phyloP scores from a whole-genome alignment of 108 stramenopile genomes.

The Nitzschia palea region DNA sequence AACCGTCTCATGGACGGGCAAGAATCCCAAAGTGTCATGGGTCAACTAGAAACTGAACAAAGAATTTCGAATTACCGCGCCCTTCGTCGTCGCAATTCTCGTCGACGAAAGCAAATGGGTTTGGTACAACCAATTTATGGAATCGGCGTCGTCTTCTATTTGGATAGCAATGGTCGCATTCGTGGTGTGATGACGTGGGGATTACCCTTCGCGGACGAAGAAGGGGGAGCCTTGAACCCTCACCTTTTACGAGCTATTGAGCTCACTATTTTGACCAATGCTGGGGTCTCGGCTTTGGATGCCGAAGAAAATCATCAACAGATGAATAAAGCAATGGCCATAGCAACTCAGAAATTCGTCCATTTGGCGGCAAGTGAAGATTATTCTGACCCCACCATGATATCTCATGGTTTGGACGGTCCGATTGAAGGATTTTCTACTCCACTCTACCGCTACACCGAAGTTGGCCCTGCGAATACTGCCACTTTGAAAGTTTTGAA shows the following conservation, averaged over 20 bases:
- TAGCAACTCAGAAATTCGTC: slow-evolving; percentile 63
- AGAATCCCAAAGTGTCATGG: background rate
- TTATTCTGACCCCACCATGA: slow-evolving; percentile 13
- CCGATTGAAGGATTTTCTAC: slow-evolving; percentile 34
- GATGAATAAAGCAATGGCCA: slow-evolving; percentile 48
- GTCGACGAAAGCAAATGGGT: background rate
- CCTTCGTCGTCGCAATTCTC: slow-evolving; percentile 7
- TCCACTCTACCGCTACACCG: slow-evolving; percentile 77
- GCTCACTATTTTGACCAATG: slow-evolving; percentile 61
- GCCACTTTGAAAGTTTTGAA: slow-evolving; percentile 57
- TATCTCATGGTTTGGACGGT: slow-evolving; percentile 32
- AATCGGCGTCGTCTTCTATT: slow-evolving; percentile 77
- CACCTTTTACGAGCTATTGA: slow-evolving; percentile 59
- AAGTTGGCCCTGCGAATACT: slow-evolving; percentile 49
- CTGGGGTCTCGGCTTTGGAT: slow-evolving; percentile 56
- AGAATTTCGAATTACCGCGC: background rate
- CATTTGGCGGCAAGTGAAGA: slow-evolving; percentile 45
- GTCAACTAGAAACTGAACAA: slow-evolving; percentile 3
- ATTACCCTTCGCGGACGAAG: slow-evolving; percentile 57
- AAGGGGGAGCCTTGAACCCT: slow-evolving; percentile 44
- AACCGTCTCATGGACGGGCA: slow-evolving; percentile 25
- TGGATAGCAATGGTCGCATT: slow-evolving; percentile 70
- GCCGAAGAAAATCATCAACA: slow-evolving; percentile 60
- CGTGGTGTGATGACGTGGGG: slow-evolving; percentile 87
- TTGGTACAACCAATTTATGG: slow-evolving; percentile 59